Evolutionary conservation across 129 eudicot species (phyloP), one percentile per base, ranked within the genome.

Genomic region (Lactuca sativa): DNA sequence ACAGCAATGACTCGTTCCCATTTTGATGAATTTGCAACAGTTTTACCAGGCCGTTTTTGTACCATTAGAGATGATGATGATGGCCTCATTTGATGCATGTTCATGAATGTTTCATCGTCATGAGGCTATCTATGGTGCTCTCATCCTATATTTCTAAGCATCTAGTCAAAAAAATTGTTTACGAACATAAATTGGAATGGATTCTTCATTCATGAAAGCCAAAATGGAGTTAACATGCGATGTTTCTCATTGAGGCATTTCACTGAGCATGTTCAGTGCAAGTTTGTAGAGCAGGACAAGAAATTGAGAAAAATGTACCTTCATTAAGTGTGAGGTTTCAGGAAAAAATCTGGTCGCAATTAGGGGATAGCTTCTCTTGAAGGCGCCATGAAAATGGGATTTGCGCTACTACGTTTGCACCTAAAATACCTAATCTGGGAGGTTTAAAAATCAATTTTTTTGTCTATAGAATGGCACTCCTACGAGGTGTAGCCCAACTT

Each of bases 401-500:
- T 96, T 0, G 88, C 80, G 82, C 77, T 85, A 30, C 88, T 83
- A 59, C 96, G 77, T 56, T 89, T 92, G 56, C 68, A 57, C 7
- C 92, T 88, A 0, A 80, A 59, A 16, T 89, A 79, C 78, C 85
- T 79, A 18, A 76, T 79, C 61, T 85, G 86, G 32, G 83, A 77
- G 31, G 87, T 91, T 3, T 86, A 57, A 71, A 83, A 59, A 49
- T 89, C 96, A 30, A 83, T n/a, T 78, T 78, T 83, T 83, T 48
- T 82, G 83, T 38, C 88, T 88, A 72, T 76, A 92, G 64, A 81
- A 86, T 15, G 92, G 91, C 51, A 89, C 88, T 63, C 96, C 96
- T 63, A 89, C 96, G 11, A 81, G 87, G 74, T 79, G 86, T 74
- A 74, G 78, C 44, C 92, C 84, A 36, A 55, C 80, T 18, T 75